These are phyloP conservation scores for Monosporascus cannonballus DNA, from an alignment of 2,329 filamentous ascomycete species.

Conservation along the genomic window DNA sequence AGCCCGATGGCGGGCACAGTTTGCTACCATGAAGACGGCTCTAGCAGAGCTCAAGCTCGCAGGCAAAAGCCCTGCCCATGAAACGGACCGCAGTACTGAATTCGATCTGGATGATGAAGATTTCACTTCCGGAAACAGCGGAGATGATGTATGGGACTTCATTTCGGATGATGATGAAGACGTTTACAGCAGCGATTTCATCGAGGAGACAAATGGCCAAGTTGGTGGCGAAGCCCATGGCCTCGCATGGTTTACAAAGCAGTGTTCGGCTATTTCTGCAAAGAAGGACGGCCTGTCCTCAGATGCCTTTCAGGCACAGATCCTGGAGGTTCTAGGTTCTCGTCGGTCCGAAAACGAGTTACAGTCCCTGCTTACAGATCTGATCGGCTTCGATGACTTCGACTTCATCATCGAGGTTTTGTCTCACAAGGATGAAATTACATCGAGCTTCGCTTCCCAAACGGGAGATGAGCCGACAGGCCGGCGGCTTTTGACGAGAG, in stretches of 20 bases:
- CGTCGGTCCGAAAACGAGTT: conserved; percentile 71
- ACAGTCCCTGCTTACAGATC: conserved; percentile 83
- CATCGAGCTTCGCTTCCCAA: conserved; percentile 37
- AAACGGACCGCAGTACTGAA: conserved; percentile 47
- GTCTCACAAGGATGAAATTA: conserved; percentile 64
- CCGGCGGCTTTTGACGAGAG: conserved; percentile 60
- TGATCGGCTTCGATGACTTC: conserved; percentile 87
- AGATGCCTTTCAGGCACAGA: conserved; percentile 68
- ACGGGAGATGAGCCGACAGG: conserved; percentile 29
- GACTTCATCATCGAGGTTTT: conserved; percentile 93
- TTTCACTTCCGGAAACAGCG: conserved; percentile 52
- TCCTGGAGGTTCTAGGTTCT: conserved; percentile 67
- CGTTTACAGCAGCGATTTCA: conserved; percentile 57
- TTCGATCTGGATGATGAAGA: conserved; percentile 59
- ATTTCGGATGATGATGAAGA: conserved; percentile 71
- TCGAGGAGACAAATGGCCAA: conserved; percentile 36
- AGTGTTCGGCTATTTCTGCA: conserved; percentile 60
- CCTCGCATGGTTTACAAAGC: conserved; percentile 63
- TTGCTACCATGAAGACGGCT: conserved; percentile 79
- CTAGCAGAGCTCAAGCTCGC: conserved; percentile 65
- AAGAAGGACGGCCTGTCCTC: conserved; percentile 62
- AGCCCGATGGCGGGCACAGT: conserved; percentile 75
- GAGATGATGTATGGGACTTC: conserved; percentile 88
- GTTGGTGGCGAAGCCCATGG: conserved; percentile 38
- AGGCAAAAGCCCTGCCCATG: conserved; percentile 30